Conservation (phyloP, 306 rosid genomes). For the Trichosanthes truncata region DNA sequence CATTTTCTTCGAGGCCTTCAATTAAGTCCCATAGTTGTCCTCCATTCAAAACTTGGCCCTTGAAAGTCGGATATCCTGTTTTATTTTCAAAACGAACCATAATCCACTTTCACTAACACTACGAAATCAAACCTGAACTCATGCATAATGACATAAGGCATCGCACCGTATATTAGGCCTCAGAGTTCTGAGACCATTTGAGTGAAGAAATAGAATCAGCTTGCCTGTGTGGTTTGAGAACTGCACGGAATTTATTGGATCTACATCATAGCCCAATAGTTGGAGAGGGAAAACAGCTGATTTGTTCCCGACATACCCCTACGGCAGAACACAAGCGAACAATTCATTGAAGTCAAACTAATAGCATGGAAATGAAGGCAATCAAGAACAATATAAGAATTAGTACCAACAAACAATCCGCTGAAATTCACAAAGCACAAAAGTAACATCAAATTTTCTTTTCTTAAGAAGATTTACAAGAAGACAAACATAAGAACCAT, state of each 20-base stretch:
- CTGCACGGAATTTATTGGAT: slow-evolving; percentile 83
- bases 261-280: slow-evolving; percentile 82
- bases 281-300: slow-evolving; percentile 82
- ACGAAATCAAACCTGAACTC: slow-evolving; percentile 19
- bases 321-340: slow-evolving; percentile 7
- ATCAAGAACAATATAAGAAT: neutral
- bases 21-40: slow-evolving; percentile 57
- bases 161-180: slow-evolving; percentile 38
- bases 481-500: neutral
- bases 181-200: slow-evolving; percentile 32
- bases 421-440: neutral
- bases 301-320: slow-evolving; percentile 89
- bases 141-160: slow-evolving; percentile 22
- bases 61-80: slow-evolving; percentile 83
- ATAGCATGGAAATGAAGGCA: neutral
- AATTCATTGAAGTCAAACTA: neutral
- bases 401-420: neutral
- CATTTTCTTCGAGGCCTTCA: slow-evolving; percentile 71
- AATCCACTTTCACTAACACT: slow-evolving; percentile 14
- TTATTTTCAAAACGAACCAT: slow-evolving; percentile 17
- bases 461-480: neutral
- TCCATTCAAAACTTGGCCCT: slow-evolving; percentile 86
- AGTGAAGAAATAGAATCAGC: slow-evolving; percentile 40
- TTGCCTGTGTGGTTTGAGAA: slow-evolving; percentile 94
- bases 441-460: neutral